Percentiles rank a stretch among this genome's conserved stretches.
Conservation (phyloP, 345 rosid species). For the Xanthoceras sorbifolium region DNA sequence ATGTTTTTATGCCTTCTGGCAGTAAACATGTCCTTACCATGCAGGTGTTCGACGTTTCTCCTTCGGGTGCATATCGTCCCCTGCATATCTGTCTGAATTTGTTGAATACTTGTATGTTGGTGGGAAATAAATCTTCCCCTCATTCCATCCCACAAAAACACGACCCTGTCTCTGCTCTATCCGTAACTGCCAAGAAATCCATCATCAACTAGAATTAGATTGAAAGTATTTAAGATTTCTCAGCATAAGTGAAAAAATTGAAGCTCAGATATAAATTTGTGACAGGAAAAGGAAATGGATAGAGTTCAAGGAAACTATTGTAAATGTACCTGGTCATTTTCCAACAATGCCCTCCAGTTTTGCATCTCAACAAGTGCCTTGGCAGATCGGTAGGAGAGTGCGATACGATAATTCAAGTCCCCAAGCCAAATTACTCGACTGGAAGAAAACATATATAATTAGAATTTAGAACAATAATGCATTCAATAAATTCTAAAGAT, state of each 20-base stretch:
- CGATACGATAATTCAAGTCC: slow-evolving; percentile 95
- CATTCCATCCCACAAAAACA: slow-evolving; percentile 89
- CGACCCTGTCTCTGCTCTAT: slow-evolving; percentile 88
- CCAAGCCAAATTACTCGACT: slow-evolving; percentile 99
- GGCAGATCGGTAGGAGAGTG: slow-evolving; percentile 89
- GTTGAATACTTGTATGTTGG: slow-evolving; percentile 98
- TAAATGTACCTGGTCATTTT: slow-evolving; percentile 84
- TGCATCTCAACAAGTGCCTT: slow-evolving; percentile 99
- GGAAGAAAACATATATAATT: slow-evolving; percentile 21
- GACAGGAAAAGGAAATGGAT: not conserved
- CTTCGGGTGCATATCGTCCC: slow-evolving; percentile 86
- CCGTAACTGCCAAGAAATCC: slow-evolving; percentile 57
- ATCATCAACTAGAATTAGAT: slow-evolving; percentile 22
- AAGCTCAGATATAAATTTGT: not conserved
- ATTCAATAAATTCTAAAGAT: not conserved
- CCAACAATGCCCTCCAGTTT: slow-evolving; percentile 95
- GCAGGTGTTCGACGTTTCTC: slow-evolving; percentile 99
- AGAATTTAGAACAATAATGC: not conserved
- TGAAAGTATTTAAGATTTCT: slow-evolving; percentile 1
- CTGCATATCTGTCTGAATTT: slow-evolving; percentile 95
- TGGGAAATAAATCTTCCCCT: slow-evolving; percentile 95
- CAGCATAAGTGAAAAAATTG: not conserved
- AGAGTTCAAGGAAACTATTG: slow-evolving; percentile 5
- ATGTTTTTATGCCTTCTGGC: not conserved
- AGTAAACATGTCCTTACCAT: slow-evolving; percentile 54